Evolutionary conservation across 2,329 filamentous ascomycete species (phyloP).

Genomic region (Talaromyces sp.): DNA sequence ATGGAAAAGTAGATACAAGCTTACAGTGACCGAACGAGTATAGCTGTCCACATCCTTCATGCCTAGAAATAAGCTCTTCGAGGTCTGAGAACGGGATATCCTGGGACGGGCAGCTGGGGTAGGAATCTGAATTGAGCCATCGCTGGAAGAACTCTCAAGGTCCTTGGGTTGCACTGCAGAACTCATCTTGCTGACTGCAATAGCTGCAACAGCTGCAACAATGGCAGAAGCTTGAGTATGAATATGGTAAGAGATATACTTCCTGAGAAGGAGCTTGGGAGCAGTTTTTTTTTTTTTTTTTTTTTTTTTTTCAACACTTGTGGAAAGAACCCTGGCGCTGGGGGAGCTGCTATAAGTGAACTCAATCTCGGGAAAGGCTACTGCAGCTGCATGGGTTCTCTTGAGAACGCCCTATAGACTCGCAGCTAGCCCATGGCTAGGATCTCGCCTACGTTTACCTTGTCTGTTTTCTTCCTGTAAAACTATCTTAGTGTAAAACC

Average conservation of each 20-base stretch:
- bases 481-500: background rate
- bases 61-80: slow-evolving; percentile 9
- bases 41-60: slow-evolving; percentile 16
- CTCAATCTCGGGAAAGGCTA: background rate
- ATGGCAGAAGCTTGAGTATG: background rate
- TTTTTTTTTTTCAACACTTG: background rate
- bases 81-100: slow-evolving; percentile 7
- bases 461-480: background rate
- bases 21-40: slow-evolving; percentile 16
- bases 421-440: background rate
- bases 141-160: slow-evolving; percentile 5
- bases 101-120: background rate
- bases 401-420: background rate
- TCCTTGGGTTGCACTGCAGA: background rate
- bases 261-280: background rate
- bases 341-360: background rate
- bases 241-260: background rate
- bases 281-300: background rate
- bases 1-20: background rate
- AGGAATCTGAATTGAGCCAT: background rate
- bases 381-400: background rate
- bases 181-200: slow-evolving; percentile 2
- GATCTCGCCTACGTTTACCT: slow-evolving; percentile 12
- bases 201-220: background rate
- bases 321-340: background rate